phyloP scores from a whole-genome alignment of 2,329 filamentous ascomycete species.

The Neurospora sp. region DNA sequence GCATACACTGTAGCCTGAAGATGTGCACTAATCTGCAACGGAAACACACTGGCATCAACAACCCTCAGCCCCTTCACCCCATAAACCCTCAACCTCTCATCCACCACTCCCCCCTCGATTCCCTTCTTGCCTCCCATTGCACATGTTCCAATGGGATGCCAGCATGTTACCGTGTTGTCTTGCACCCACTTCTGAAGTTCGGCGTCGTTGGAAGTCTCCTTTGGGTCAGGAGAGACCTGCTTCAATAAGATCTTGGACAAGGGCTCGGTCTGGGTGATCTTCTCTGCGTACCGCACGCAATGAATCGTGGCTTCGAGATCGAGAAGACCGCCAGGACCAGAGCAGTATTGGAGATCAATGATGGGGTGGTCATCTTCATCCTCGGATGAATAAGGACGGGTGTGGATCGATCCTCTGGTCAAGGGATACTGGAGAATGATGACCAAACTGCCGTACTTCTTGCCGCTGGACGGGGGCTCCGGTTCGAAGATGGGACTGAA shows the following conservation, averaged over 20 bases:
- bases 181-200: slow-evolving; percentile 13
- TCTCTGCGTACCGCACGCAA: slow-evolving; percentile 12
- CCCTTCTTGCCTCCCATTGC: slow-evolving; percentile 32
- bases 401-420: slow-evolving; percentile 37
- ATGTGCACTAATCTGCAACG: slow-evolving; percentile 34
- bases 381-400: slow-evolving; percentile 18
- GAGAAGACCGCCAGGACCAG: slow-evolving; percentile 25
- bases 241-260: slow-evolving; percentile 11
- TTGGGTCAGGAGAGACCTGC: slow-evolving; percentile 2
- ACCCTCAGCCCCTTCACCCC: slow-evolving; percentile 36
- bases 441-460: slow-evolving; percentile 38
- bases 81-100: slow-evolving; percentile 32
- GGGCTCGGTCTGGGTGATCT: slow-evolving; percentile 12
- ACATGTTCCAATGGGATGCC: slow-evolving; percentile 33
- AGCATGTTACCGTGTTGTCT: slow-evolving; percentile 18
- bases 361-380: slow-evolving; percentile 21
- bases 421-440: slow-evolving; percentile 44
- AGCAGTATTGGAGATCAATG: slow-evolving; percentile 35
- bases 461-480: slow-evolving; percentile 20
- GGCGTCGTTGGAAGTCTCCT: background rate
- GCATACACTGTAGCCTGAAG: slow-evolving; percentile 43
- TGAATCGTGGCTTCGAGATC: slow-evolving; percentile 15
- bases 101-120: slow-evolving; percentile 32
- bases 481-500: slow-evolving; percentile 30
- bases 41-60: slow-evolving; percentile 37